Base-by-base conservation (phyloP, 2,329 filamentous ascomycete genomes). In the Aureobasidium zeae region DNA sequence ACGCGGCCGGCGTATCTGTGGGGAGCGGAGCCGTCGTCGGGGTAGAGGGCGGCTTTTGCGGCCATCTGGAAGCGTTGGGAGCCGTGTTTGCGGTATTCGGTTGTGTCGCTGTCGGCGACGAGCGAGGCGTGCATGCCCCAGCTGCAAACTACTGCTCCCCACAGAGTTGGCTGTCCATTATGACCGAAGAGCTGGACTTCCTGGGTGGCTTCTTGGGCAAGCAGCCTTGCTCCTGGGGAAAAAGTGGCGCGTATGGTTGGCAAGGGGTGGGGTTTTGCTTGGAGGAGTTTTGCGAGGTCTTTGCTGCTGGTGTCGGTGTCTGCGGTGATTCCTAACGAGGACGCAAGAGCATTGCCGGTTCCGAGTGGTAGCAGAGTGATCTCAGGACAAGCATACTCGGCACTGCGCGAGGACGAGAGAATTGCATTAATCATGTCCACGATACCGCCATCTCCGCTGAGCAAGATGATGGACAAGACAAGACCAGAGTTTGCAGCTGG, bases 111-210 rank as follows among this genome's bases (percentile, higher is more conserved):
- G 65, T 95, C 87, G 53, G 85, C 87, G 16, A 96, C 86, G 3
- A 96, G 72, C 30, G 81, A 79, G 21, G 88, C 85, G 57, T 96
- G 89, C 56, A 96, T 78, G 15, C 84, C 89, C 74, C 93, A 94
- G 60, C 83, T 91, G 32, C 81, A 81, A 2, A 96, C 88, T 16
- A 95, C 86, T 17, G 82, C 83, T 19, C 86, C 88, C 54, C 83
- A 74, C 2, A 73, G 55, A 1, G 53, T 53, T 1, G 59, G 58
- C 1, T 48, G 54, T 38, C 51, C 57, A n/a, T 61, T 45, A 36
- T 53, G 20, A 45, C 41, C 0, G 2, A 61, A 51, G 3, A 63
- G 52, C 6, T 52, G 48, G 28, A 59, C 57, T 44, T 72, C 68
- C 24, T 68, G 61, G 9, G 62, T 63, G 15, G 57, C 65, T 57